A percentile compares a stretch with the other conserved stretches of the same genome.
Evolutionary conservation across 495 filamentous ascomycete genomes (phyloP).

Genomic region (Penicillium coprophilum): DNA sequence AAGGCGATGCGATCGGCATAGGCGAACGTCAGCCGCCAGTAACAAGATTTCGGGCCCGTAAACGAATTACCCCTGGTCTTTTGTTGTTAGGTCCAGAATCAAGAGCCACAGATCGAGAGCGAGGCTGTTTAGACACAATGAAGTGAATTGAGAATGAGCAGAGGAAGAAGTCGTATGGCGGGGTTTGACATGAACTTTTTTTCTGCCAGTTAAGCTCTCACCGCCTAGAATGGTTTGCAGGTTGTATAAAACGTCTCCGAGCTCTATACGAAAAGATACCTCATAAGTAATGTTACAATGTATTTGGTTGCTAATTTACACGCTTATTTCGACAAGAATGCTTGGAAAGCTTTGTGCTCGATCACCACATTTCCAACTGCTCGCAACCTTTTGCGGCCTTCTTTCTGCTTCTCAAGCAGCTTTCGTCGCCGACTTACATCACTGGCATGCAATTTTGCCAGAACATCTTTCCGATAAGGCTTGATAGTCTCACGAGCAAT

Average conservation of each 20-base stretch:
- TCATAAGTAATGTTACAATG: slow-evolving; percentile 11
- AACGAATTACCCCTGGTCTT: not conserved
- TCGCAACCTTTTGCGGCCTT: slow-evolving; percentile 81
- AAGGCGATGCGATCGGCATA: slow-evolving; percentile 28
- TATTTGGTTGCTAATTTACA: slow-evolving; percentile 11
- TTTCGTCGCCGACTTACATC: slow-evolving; percentile 82
- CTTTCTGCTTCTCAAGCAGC: slow-evolving; percentile 94
- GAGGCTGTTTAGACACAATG: not conserved
- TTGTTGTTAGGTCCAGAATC: not conserved
- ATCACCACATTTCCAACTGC: slow-evolving; percentile 79
- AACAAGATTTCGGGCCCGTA: not conserved
- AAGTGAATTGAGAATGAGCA: slow-evolving; percentile 8
- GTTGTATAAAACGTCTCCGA: not conserved
- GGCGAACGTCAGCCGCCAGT: slow-evolving; percentile 24
- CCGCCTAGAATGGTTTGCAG: slow-evolving; percentile 9
- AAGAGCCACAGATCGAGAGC: not conserved
- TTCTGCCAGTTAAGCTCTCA: slow-evolving; percentile 30
- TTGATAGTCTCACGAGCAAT: slow-evolving; percentile 94
- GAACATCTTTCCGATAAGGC: slow-evolving; percentile 92
- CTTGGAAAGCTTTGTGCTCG: slow-evolving; percentile 91
- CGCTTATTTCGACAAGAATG: slow-evolving; percentile 62
- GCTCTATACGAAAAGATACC: not conserved
- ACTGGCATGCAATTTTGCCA: slow-evolving; percentile 89
- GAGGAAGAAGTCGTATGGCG: slow-evolving; percentile 21
- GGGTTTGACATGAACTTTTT: slow-evolving; percentile 38